Base-by-base conservation (phyloP, 208 protist species). In the Porcisia hertigi region DNA sequence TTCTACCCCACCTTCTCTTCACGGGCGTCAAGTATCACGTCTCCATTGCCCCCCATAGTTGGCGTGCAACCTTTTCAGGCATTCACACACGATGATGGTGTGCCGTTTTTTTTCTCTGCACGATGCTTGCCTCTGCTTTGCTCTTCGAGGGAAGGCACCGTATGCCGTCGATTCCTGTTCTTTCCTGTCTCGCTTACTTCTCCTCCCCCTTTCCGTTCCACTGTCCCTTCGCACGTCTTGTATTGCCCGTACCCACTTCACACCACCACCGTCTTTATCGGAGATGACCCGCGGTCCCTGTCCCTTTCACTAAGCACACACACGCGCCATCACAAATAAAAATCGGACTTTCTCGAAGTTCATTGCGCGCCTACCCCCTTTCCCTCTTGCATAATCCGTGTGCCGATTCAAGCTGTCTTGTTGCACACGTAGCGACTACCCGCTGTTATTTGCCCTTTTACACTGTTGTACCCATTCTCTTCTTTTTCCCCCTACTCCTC, bases 401-500 rank as follows among this genome's bases (percentile, higher is more conserved):
- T 14, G 14, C 16, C 9, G 11, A 41, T 23, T 39, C 59, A 63
- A 62, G 2, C 12, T 80, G 3, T 18, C 34, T 11, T 60, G 45
- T 6, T 60, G 52, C 45, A 60, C 30, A 25, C n/a, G 16, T 30
- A n/a, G 12, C n/a, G 49, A 43, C 69, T 36, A 30, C 30, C 52
- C 39, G 52, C 14, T n/a, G 25, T 60, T 60, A 25, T 39, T 8
- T 0, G 34, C 30, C 30, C 30, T 30, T 60, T 2, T 45, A 16
- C 52, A 25, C 9, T 62, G 43, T 16, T 30, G 16, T 0, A 8
- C 70, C 49, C 23, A n/a, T 36, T 3, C 65, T 74, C 14, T 77
- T 58, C 77, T 55, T 71, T 75, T 55, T 67, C 75, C 58, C 70
- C 25, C 74, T 60, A 3, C 47, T 78, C 16, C 39, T 70, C 53